phyloP scores from a whole-genome alignment of 2,329 filamentous ascomycete genomes.

The Penicillium sp. region DNA sequence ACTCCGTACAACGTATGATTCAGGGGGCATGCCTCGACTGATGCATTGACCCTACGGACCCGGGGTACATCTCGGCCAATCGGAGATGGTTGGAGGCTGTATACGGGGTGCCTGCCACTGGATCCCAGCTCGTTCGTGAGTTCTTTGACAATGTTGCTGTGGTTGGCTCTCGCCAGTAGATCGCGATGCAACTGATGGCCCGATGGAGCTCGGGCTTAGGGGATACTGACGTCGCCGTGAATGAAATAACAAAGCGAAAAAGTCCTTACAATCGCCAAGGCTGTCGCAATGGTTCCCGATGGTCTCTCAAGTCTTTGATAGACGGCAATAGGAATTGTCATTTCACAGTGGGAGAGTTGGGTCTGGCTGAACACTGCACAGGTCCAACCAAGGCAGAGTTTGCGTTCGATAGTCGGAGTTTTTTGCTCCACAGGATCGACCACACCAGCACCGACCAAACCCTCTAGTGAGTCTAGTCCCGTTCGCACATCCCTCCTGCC shows the following conservation, averaged over 20 bases:
- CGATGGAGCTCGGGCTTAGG: not conserved
- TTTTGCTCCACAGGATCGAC: conserved; percentile 6
- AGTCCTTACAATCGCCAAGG: not conserved
- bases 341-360: not conserved
- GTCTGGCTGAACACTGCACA: not conserved
- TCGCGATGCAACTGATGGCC: not conserved
- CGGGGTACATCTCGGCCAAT: not conserved
- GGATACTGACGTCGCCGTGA: not conserved
- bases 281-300: too few relatives aligned
- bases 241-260: not conserved
- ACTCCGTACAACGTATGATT: not conserved
- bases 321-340: not conserved
- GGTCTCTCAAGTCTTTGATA: not conserved
- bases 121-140: not conserved
- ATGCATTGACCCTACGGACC: not conserved
- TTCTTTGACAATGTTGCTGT: not conserved
- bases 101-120: too few relatives aligned
- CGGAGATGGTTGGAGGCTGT: not conserved
- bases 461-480: conserved; percentile 6
- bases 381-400: not conserved
- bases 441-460: conserved; percentile 6
- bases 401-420: not conserved
- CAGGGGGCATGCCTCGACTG: not conserved
- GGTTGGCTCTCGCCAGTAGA: not conserved
- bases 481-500: conserved; percentile 6